Percentiles rank a stretch among this genome's conserved stretches.
Conservation (phyloP, 495 filamentous ascomycete species). For the Annulohypoxylon moriforme region DNA sequence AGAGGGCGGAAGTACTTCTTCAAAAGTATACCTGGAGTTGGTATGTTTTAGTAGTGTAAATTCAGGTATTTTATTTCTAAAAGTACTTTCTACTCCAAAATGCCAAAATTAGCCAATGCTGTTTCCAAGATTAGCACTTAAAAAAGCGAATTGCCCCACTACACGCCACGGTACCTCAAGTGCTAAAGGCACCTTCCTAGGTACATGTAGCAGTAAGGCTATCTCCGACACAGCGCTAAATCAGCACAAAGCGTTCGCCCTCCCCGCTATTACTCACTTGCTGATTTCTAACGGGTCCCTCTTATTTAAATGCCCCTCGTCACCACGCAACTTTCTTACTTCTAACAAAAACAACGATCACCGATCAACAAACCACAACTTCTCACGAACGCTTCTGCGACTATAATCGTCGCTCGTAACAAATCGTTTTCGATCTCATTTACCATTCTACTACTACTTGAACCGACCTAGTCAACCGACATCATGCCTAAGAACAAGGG, state of each 20-base stretch:
- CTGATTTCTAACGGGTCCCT: background rate
- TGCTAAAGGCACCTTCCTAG: background rate
- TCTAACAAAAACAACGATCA: slow-evolving; percentile 16
- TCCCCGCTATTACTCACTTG: slow-evolving; percentile 38
- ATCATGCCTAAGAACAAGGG: slow-evolving; percentile 98
- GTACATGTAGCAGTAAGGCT: background rate
- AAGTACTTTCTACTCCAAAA: background rate
- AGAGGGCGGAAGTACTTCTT: background rate
- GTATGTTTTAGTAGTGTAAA: background rate
- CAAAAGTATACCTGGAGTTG: background rate
- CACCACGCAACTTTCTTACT: slow-evolving; percentile 32
- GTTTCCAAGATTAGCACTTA: background rate
- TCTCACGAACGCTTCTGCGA: slow-evolving; percentile 16
- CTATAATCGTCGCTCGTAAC: background rate
- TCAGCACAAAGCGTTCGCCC: slow-evolving; percentile 10
- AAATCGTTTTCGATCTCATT: slow-evolving; percentile 2
- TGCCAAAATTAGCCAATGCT: background rate
- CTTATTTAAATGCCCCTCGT: slow-evolving; percentile 41
- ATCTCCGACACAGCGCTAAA: slow-evolving; percentile 15
- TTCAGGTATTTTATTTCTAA: background rate
- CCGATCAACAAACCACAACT: slow-evolving; percentile 19
- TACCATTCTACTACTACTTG: background rate
- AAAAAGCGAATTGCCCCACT: slow-evolving; percentile 1
- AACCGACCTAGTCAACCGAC: slow-evolving; percentile 32
- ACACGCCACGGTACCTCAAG: background rate